Percentiles rank a stretch among this genome's conserved stretches.
These are phyloP conservation scores for Rubia tinctorum DNA, from an alignment of 305 asterid genomes.

Conservation along the genomic window DNA sequence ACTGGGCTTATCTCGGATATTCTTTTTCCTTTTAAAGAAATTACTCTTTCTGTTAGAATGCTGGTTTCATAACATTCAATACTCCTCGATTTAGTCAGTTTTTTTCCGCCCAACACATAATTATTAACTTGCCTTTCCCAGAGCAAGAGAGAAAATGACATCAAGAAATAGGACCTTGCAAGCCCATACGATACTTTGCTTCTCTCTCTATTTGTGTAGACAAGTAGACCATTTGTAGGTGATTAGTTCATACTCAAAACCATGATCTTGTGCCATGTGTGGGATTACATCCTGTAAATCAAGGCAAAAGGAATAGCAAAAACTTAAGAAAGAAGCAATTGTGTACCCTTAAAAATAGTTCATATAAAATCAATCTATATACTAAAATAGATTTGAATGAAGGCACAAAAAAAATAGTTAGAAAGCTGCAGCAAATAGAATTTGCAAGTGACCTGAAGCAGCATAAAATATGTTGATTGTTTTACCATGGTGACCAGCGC, in stretches of 20 bases:
- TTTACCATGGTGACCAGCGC: conserved; percentile 71
- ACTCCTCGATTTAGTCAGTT: too few species aligned
- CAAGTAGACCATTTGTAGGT: conserved; percentile 99
- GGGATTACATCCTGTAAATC: conserved; percentile 86
- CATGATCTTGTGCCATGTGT: conserved; percentile 88
- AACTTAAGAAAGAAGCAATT: not conserved
- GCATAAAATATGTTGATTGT: conserved; percentile 88
- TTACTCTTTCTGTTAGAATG: too few species aligned
- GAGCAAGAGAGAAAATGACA: conserved; percentile 96
- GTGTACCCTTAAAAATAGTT: not conserved
- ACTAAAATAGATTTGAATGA: not conserved
- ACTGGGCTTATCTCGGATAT: too few species aligned
- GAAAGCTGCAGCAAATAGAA: conserved; percentile 20
- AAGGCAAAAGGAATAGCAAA: conserved; percentile 14
- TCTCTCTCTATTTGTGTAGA: conserved; percentile 97
- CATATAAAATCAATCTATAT: not conserved
- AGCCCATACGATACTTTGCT: conserved; percentile 97
- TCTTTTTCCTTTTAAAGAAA: too few species aligned
- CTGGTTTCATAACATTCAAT: too few species aligned
- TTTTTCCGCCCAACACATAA: not conserved
- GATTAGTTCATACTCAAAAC: conserved; percentile 87
- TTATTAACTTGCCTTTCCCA: conserved; percentile 64
- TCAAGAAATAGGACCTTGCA: conserved; percentile 94
- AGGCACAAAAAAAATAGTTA: conserved; percentile 1
- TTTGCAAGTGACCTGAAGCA: conserved; percentile 99